These are phyloP conservation scores for Lodderomyces theae DNA, from an alignment of 1,139 yeast species.

Conservation along the genomic window DNA sequence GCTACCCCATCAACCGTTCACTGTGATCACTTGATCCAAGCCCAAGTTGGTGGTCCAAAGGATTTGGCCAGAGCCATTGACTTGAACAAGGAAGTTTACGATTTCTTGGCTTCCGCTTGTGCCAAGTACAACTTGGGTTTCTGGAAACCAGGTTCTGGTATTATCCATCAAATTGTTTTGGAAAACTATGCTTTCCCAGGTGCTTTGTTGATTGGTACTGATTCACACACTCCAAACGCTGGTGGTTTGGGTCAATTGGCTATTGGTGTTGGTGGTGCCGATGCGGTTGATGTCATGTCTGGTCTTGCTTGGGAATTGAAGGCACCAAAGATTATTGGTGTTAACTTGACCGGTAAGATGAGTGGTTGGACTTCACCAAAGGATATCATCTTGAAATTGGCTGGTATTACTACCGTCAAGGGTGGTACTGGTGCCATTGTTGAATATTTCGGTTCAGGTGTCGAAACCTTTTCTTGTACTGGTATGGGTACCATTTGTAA, in stretches of 20 bases:
- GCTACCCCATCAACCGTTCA: conserved; percentile 98
- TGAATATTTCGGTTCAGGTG: conserved; percentile 98
- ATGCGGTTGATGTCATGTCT: conserved; percentile 97
- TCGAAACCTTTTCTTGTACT: conserved; percentile 92
- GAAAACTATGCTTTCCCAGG: conserved; percentile 99
- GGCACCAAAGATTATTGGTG: conserved; percentile 98
- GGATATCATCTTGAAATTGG: conserved; percentile 92
- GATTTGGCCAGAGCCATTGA: conserved; percentile 93
- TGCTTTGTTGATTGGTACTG: conserved; percentile 95
- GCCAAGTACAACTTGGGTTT: conserved; percentile 98
- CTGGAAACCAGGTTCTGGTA: conserved; percentile 99
- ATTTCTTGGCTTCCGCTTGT: conserved; percentile 89
- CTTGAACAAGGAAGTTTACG: conserved; percentile 94
- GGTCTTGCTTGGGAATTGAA: conserved; percentile 96
- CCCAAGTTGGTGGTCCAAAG: conserved; percentile 89
- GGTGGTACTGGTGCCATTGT: conserved; percentile 99
- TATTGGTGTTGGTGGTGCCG: conserved; percentile 99
- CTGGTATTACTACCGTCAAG: conserved; percentile 96
- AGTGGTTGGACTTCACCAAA: conserved; percentile 99
- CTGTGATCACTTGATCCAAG: conserved; percentile 99
- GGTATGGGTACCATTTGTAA: conserved; percentile 99
- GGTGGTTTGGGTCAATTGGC: conserved; percentile 99
- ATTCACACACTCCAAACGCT: conserved; percentile 98
- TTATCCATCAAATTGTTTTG: conserved; percentile 94
- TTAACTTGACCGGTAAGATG: conserved; percentile 91